These are phyloP conservation scores for Pleurotus citrinopileatus DNA, from an alignment of 768 basidiomycete genomes.

Conservation along the genomic window DNA sequence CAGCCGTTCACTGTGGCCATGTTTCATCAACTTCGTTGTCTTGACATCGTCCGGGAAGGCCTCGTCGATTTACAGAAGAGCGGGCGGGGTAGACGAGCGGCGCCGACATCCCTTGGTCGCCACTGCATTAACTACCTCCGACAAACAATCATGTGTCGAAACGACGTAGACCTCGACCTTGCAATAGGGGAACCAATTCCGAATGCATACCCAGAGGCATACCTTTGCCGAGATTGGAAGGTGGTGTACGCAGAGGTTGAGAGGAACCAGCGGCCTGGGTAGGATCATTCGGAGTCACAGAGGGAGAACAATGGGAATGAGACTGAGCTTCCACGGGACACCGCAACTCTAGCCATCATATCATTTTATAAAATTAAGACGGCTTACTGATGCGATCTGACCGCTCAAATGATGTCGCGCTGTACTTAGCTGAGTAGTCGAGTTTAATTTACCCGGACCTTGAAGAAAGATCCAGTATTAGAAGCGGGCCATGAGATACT, in stretches of 20 bases:
- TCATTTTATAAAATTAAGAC: not conserved
- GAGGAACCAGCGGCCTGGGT: constrained; percentile 7
- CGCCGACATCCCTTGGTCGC: not conserved
- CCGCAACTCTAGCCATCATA: too few species aligned
- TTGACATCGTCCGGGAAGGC: constrained; percentile 18
- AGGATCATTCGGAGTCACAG: too few species aligned
- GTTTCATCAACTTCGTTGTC: constrained; percentile 31
- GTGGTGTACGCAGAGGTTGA: constrained; percentile 17
- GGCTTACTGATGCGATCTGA: not conserved
- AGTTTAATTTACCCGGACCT: not conserved
- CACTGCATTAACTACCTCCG: constrained; percentile 18
- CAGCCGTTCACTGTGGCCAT: constrained; percentile 27
- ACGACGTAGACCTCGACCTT: constrained; percentile 10
- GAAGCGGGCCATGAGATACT: not conserved
- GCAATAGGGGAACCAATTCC: not conserved
- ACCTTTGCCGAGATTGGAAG: constrained; percentile 20
- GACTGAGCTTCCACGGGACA: too few species aligned
- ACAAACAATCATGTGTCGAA: constrained; percentile 16
- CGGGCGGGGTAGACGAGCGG: not conserved
- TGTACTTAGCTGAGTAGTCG: not conserved
- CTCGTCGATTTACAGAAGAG: not conserved
- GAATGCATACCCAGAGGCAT: constrained; percentile 8
- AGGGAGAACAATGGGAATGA: too few species aligned
- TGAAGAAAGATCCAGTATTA: not conserved
- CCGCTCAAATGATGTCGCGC: not conserved